Evolutionary conservation across 345 rosid species (phyloP).

Genomic region (Lumnitzera littorea): DNA sequence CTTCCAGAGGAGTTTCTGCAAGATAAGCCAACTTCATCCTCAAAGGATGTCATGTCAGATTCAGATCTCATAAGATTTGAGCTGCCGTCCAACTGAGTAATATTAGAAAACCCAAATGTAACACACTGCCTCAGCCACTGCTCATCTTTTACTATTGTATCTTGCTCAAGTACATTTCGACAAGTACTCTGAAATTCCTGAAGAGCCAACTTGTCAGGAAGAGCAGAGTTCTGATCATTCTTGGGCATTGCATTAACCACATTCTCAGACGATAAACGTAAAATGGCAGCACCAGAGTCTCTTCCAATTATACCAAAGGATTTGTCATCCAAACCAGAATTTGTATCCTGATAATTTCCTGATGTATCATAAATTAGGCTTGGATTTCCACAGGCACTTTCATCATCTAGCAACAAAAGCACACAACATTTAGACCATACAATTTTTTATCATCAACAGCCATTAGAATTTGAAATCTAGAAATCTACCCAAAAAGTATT

Average conservation of each 20-base stretch:
- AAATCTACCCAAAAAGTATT: conserved; percentile 8
- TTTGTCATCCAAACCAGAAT: conserved; percentile 2
- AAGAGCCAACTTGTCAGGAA: conserved; percentile 13
- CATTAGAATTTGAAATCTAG: background rate
- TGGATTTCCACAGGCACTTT: too few relatives aligned
- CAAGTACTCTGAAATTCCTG: conserved; percentile 12
- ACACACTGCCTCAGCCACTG: conserved; percentile 18
- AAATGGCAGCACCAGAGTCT: conserved; percentile 2
- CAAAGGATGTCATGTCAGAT: conserved; percentile 6
- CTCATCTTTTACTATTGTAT: conserved; percentile 13
- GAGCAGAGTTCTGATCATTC: background rate
- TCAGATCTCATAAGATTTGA: conserved; percentile 3
- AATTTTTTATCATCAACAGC: background rate
- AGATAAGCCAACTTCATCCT: background rate
- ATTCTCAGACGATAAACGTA: background rate
- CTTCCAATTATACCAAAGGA: conserved; percentile 2
- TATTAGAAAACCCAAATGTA: conserved; percentile 13
- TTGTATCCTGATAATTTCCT: background rate
- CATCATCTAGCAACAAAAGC: too few relatives aligned
- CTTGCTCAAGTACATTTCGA: conserved; percentile 14
- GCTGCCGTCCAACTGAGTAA: conserved; percentile 8
- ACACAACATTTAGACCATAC: background rate
- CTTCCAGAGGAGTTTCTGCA: background rate
- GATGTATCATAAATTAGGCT: too few relatives aligned
- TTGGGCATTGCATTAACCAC: background rate